Evolutionary conservation across 2,329 filamentous ascomycete species (phyloP), one percentile per base, ranked within the genome.

Genomic region (Aspergillus floridensis): DNA sequence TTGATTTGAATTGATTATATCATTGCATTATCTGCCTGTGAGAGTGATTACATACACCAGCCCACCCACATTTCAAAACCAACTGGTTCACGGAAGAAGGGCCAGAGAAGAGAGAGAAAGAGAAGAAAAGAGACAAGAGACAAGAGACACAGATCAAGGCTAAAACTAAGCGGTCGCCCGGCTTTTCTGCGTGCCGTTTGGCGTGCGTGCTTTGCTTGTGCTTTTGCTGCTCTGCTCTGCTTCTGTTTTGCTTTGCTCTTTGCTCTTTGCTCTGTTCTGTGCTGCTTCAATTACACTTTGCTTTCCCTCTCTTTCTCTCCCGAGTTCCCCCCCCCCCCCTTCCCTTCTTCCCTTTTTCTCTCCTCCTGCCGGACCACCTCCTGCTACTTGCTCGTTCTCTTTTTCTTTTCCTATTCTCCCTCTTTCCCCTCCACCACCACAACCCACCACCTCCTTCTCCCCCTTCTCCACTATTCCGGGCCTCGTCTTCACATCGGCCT

Each of bases 171-270:
- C 63, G 61, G 61, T 61, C 59, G 59, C 56, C 59, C 57, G 59
- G 57, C 49, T 60, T 62, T 63, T 62, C 56, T 63, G 57, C 62
- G 59, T 62, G 61, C 58, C 60, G 58, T 57, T 53, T 58, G 52
- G 56, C 47, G 50, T 48, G 46, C 53, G 57, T 59, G 51, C 56
- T 16, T 19, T 16, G 14, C 16, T 44, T 8, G 19, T 44, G 38
- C 38, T 44, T 19, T 44, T 19, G 14, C 14, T 35, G 32, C 16
- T 41, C 5, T 41, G 14, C 16, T 16, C 38, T 41, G 38, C 38
- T 44, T 8, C 14, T 41, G 38, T 12, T 41, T 16, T 41, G 38
- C 38, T 19, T n/a, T 41, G 22, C 22, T 22, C 22, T 22, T 22
- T 22, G 22, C 22, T 22, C 24, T 26, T 8, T 29, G 38, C n/a